These are phyloP conservation scores for Chlamydomonas sp. DNA, from an alignment of 139 green algal genomes.

Conservation along the genomic window DNA sequence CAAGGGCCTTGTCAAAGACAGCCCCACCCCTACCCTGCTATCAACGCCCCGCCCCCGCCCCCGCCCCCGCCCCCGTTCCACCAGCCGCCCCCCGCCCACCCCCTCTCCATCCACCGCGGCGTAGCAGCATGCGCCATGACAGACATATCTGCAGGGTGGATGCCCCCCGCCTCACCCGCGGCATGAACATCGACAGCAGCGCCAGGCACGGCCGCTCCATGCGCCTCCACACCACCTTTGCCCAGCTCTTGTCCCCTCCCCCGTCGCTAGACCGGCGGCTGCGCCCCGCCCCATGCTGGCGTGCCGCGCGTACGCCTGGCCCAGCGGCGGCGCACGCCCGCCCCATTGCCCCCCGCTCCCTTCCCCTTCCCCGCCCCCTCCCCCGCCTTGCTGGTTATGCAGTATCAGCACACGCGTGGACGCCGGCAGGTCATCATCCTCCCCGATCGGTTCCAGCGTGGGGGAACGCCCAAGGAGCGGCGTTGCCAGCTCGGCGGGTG, in stretches of 20 bases:
- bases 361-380: no score
- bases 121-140: no score
- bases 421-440: neutral
- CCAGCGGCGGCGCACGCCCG: no score
- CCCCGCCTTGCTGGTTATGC: neutral
- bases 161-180: slow-evolving; percentile 23
- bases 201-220: slow-evolving; percentile 29
- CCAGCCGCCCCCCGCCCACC: neutral
- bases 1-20: no score
- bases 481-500: neutral
- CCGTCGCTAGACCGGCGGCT: no score
- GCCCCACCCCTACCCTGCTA: no score
- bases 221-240: slow-evolving; percentile 10
- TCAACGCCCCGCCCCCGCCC: neutral
- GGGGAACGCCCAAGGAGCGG: neutral
- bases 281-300: no score
- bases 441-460: slow-evolving; percentile 8
- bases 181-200: slow-evolving; percentile 46
- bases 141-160: no score
- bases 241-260: no score
- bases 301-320: no score
- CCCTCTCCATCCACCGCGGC: neutral
- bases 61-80: neutral
- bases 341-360: no score
- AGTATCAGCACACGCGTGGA: neutral